Evolutionary conservation across 495 filamentous ascomycete genomes (phyloP), one percentile per base, ranked within the genome.

Genomic region (Rhizodiscina lignyota): DNA sequence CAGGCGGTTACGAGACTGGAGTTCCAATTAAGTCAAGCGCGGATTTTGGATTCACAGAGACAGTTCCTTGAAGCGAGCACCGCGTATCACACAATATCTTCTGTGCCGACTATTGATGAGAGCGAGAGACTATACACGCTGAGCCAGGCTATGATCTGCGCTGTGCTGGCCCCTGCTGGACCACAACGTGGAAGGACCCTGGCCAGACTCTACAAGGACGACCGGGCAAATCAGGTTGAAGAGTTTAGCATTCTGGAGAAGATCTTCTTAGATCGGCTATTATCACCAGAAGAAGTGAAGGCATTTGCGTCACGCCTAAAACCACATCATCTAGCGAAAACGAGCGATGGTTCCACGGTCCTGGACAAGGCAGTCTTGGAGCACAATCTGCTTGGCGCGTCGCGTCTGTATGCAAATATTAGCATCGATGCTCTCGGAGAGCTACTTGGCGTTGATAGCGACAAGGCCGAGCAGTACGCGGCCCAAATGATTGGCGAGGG

Each of bases 401-500:
- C 81, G 15, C 74, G 77, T 37, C 62, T 97, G 11, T 97, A 96
- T 54, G 73, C 68, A 50, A 94, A 96, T 51, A 94, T 97, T 41
- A 69, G 67, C 2, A 73, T 84, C 36, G 75, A 81, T 39, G 74
- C 73, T 12, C 67, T 97, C 3, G 89, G 77, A 0, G 53, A 62
- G 19, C 64, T 94, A 26, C 63, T 97, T 3, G 86, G 80, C 0
- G 60, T 93, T 2, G 76, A 77, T 21, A 76, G 67, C 0, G 80
- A 83, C 40, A 79, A 77, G 48, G 91, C 89, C 13, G 91, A 96
- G 64, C 75, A 77, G 15, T 92, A 84, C 34, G 87, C 91, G 10
- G 85, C 89, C 2, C 67, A 69, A 33, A 97, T 97, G 89, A 83
- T 96, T 43, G 86, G 94, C 58, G 84, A 94, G 54, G 82, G 79